Base-by-base conservation (phyloP, 2,329 filamentous ascomycete species). In the Penicillium vulpinum region DNA sequence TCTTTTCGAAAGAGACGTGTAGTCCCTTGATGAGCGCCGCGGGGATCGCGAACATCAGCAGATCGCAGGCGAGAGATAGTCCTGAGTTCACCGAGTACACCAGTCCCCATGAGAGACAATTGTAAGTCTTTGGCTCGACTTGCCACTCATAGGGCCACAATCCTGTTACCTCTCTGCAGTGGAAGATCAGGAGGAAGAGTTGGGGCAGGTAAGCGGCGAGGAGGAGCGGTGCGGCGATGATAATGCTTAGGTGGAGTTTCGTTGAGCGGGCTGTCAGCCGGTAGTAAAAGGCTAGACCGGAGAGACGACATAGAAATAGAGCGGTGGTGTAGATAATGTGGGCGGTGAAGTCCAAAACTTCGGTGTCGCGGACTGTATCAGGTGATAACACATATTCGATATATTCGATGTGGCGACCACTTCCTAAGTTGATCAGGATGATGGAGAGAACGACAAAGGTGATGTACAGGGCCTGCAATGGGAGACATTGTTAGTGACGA, bases 141-240 rank as follows among this genome's bases (percentile, higher is more conserved):
- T 83, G 79, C 73, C 76, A 83, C 1, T 67, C 73, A 51, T 83
- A 83, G 0, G 81, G 81, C 81, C 81, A 83, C 2, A 80, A 66
- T 0, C 74, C 79, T 0, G 81, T 83, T 0, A 83, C 78, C 0
- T 81, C 81, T 1, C 62, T 65, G 56, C 81, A 83, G 65, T 83
- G 81, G 58, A 83, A 81, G 54, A 83, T 72, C 46, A 83, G 70
- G 2, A 83, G 72, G 26, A 81, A 72, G 13, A 83, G 68, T 55
- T 83, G 81, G 0, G 80, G 76, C 2, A 83, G 57, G 47, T 75
- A 83, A 0, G 76, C 78, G 7, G 70, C 74, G 33, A 77, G 60
- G 21, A 82, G 63, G 33, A 28, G 68, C 62, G 40, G 67, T 50
- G 63, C 79, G 70, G 66, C 65, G 9, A 64, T 41, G 13, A 67